Percentiles rank a stretch among this genome's conserved stretches.
Conservation (phyloP, 495 filamentous ascomycete species). For the Penicillium lagena region DNA sequence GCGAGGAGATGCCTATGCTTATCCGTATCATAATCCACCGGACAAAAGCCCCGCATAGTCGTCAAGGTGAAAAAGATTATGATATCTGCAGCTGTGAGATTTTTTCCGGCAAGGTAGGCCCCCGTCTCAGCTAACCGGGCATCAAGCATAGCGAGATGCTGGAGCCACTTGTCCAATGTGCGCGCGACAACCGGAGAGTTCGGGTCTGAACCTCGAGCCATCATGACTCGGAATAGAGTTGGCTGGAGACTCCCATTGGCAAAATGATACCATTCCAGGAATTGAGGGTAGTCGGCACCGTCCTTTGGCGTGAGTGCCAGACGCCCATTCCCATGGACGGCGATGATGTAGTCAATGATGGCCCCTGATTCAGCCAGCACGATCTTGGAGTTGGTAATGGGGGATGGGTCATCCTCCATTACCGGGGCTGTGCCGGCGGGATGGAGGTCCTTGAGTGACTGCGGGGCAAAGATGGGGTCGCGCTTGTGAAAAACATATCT, state of each 20-base stretch:
- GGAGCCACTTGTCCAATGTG: conserved; percentile 8
- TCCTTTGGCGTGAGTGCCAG: conserved; percentile 33
- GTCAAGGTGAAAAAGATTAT: conserved; percentile 50
- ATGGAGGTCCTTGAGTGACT: conserved; percentile 45
- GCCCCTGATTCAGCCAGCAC: conserved; percentile 48
- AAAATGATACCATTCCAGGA: conserved; percentile 57
- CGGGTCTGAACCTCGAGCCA: conserved; percentile 3
- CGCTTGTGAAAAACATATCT: conserved; percentile 44
- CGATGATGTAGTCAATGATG: conserved; percentile 50
- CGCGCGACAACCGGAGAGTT: conserved; percentile 6
- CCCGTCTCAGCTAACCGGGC: conserved; percentile 30
- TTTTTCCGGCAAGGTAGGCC: conserved; percentile 51
- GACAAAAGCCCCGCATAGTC: conserved; percentile 45
- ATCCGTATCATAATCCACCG: conserved; percentile 24
- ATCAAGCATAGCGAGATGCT: conserved; percentile 33
- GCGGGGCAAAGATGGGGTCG: conserved; percentile 44
- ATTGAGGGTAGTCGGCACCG: conserved; percentile 43
- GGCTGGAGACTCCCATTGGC: conserved; percentile 51
- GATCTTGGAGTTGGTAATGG: conserved; percentile 21
- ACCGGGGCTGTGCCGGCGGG: conserved; percentile 48
- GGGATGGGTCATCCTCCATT: conserved; percentile 40
- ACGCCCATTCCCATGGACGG: conserved; percentile 39
- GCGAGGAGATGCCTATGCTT: conserved; percentile 19
- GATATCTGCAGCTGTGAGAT: conserved; percentile 57
- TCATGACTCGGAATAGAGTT: conserved; percentile 18